A percentile compares a stretch with the other conserved stretches of the same genome.
phyloP scores from a whole-genome alignment of 2,329 filamentous ascomycete species.

The Tympanopsis confertula region DNA sequence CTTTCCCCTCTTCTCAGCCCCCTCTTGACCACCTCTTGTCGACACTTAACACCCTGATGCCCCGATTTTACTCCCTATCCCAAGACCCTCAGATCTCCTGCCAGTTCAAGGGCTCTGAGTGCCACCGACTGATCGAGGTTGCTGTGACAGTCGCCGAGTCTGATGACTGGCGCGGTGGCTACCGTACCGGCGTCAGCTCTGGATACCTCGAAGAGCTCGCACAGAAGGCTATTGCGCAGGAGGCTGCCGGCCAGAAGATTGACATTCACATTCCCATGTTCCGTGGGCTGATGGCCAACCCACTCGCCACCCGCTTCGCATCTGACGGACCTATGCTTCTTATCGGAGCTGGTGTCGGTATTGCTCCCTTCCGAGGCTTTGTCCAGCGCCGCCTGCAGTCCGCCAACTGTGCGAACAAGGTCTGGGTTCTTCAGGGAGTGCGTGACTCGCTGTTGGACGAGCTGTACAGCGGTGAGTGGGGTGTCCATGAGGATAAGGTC shows the following conservation, averaged over 20 bases:
- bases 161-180: conserved; percentile 61
- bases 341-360: conserved; percentile 90
- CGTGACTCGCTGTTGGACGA: conserved; percentile 92
- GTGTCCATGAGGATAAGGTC: conserved; percentile 77
- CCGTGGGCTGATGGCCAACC: conserved; percentile 95
- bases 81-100: conserved; percentile 81
- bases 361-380: conserved; percentile 94
- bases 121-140: conserved; percentile 78
- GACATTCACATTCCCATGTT: conserved; percentile 88
- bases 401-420: conserved; percentile 93
- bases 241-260: conserved; percentile 54
- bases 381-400: conserved; percentile 88
- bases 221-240: conserved; percentile 28
- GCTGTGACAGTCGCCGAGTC: conserved; percentile 93
- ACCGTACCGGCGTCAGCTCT: conserved; percentile 75
- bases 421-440: conserved; percentile 89
- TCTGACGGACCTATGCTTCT: conserved; percentile 94
- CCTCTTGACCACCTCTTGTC: conserved; percentile 74
- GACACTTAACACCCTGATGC: conserved; percentile 79
- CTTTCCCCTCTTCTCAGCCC: conserved; percentile 84
- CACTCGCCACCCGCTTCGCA: conserved; percentile 80
- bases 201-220: conserved; percentile 89
- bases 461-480: conserved; percentile 92
- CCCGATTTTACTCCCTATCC: conserved; percentile 93
- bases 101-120: conserved; percentile 54